A percentile compares a stretch with the other conserved stretches of the same genome.
phyloP scores from a whole-genome alignment of 129 eudicot genomes.

The Logfia minima region DNA sequence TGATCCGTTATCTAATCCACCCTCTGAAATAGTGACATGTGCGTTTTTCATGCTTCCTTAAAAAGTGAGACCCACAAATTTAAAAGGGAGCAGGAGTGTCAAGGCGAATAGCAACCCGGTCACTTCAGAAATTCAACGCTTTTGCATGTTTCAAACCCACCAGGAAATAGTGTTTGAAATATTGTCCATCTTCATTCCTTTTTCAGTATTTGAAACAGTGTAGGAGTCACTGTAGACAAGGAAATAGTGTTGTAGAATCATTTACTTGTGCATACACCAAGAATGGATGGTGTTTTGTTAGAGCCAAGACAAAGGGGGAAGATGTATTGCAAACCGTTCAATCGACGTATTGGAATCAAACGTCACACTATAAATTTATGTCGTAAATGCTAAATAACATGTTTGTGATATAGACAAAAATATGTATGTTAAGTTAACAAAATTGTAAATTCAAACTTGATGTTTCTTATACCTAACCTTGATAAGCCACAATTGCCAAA shows the following conservation, averaged over 20 bases:
- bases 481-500: conserved; percentile 15
- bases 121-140: conserved; percentile 2
- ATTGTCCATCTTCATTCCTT: not conserved
- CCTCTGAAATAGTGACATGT: not conserved
- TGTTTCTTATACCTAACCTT: conserved; percentile 7
- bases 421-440: not conserved
- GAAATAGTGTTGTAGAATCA: not conserved
- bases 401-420: not conserved
- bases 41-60: conserved; percentile 3
- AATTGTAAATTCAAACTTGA: not conserved
- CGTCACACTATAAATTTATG: not conserved
- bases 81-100: not conserved
- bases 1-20: not conserved
- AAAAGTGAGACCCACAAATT: not conserved
- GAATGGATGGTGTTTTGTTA: too few relatives aligned
- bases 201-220: not conserved
- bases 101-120: conserved; percentile 2
- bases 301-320: not conserved
- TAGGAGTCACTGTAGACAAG: not conserved
- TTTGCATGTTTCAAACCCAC: conserved; percentile 3
- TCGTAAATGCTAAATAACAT: not conserved
- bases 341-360: too few relatives aligned
- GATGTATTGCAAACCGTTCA: not conserved
- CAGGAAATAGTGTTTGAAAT: not conserved
- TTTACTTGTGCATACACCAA: too few relatives aligned